Evolutionary conservation across 1,139 yeast genomes (phyloP).

Genomic region (Nakaseomyces nivariensis): DNA sequence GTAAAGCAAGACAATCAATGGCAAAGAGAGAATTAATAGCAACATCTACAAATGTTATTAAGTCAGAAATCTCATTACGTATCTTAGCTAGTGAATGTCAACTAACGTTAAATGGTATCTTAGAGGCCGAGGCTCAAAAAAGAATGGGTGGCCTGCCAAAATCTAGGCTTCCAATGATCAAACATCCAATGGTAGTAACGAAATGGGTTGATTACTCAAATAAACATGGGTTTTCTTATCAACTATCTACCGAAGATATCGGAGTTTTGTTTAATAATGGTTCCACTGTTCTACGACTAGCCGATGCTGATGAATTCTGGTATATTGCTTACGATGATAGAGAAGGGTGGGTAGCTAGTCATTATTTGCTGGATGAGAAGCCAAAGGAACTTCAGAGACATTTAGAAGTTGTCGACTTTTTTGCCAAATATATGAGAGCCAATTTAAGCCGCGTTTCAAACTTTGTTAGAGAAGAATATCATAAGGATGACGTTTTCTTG

Average conservation of each 20-base stretch:
- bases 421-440: conserved; percentile 74
- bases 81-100: conserved; percentile 37
- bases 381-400: conserved; percentile 60
- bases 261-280: conserved; percentile 89
- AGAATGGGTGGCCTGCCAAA: conserved; percentile 32
- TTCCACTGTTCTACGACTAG: conserved; percentile 63
- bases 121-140: conserved; percentile 35
- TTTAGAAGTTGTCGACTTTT: conserved; percentile 73
- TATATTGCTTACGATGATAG: conserved; percentile 46
- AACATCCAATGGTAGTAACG: conserved; percentile 66
- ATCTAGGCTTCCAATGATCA: conserved; percentile 31
- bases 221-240: conserved; percentile 92
- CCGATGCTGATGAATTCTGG: conserved; percentile 56
- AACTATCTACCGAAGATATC: conserved; percentile 77
- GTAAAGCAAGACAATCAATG: conserved; percentile 28
- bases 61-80: conserved; percentile 30
- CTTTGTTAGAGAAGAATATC: conserved; percentile 33
- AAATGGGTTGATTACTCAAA: conserved; percentile 98
- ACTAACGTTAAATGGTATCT: conserved; percentile 35
- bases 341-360: conserved; percentile 68
- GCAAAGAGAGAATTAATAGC: conserved; percentile 26
- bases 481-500: conserved; percentile 56
- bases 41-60: conserved; percentile 26
- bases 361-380: conserved; percentile 44
- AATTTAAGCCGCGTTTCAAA: conserved; percentile 68